phyloP scores from a whole-genome alignment of 2,329 filamentous ascomycete genomes.

The Cladorrhinum sp. region DNA sequence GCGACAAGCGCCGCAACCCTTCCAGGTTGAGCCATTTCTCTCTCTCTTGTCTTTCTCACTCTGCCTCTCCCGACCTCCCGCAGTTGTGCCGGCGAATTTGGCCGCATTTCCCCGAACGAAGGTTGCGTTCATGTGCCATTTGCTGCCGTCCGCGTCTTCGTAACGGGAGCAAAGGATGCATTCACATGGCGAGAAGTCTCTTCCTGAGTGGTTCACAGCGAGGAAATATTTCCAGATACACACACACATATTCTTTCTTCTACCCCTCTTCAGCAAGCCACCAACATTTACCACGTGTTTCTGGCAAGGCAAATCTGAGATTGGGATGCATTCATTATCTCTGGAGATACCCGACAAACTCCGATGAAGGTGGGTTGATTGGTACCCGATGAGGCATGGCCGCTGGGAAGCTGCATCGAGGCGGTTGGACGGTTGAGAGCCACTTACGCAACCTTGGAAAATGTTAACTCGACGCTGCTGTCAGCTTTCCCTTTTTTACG shows the following conservation, averaged over 20 bases:
- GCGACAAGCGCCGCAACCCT: slow-evolving; percentile 3
- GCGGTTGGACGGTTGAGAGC: too few relatives aligned
- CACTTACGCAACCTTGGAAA: too few relatives aligned
- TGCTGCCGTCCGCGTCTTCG: slow-evolving; percentile 5
- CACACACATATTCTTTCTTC: background rate
- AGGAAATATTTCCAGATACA: background rate
- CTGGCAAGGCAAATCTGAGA: background rate
- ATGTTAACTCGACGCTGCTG: too few relatives aligned
- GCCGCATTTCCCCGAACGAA: slow-evolving; percentile 26
- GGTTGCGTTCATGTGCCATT: slow-evolving; percentile 8
- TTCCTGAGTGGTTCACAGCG: background rate
- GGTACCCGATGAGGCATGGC: slow-evolving; percentile 7
- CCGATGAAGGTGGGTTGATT: slow-evolving; percentile 3
- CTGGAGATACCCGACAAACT: background rate
- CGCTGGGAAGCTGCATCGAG: background rate
- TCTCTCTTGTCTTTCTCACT: background rate
- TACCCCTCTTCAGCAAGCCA: background rate
- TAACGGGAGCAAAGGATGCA: slow-evolving; percentile 2
- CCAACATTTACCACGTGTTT: background rate
- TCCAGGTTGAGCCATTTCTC: slow-evolving; percentile 8
- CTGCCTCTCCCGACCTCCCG: slow-evolving; percentile 14
- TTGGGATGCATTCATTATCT: background rate
- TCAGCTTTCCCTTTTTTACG: too few relatives aligned
- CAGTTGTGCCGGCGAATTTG: slow-evolving; percentile 24
- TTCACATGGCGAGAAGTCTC: slow-evolving; percentile 14